Conservation (phyloP, 805 yeast species). For the Lipomyces starkeyi region DNA sequence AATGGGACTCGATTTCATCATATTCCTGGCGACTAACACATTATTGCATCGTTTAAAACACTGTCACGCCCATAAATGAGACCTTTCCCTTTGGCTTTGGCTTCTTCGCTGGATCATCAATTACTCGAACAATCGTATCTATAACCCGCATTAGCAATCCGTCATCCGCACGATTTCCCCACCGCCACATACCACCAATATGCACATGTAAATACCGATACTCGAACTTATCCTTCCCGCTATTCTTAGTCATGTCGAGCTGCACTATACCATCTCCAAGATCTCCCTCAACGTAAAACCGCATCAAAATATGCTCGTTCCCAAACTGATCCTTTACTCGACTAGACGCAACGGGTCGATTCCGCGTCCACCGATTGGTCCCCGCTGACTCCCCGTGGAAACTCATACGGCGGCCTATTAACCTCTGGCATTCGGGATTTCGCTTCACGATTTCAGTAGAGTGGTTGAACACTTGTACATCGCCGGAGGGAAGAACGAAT, state of each 20-base stretch:
- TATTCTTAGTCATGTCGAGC: conserved; percentile 63
- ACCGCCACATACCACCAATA: conserved; percentile 21
- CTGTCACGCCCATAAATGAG: conserved; percentile 2
- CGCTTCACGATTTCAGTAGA: conserved; percentile 74
- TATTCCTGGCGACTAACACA: neutral
- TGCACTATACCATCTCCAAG: conserved; percentile 66
- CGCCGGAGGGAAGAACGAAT: conserved; percentile 81
- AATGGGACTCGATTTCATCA: neutral
- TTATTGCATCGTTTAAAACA: neutral
- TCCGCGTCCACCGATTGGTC: conserved; percentile 79
- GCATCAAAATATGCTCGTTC: conserved; percentile 74
- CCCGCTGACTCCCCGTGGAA: conserved; percentile 72
- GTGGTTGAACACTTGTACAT: conserved; percentile 80
- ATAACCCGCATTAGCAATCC: neutral
- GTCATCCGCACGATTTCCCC: neutral
- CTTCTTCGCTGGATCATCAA: neutral
- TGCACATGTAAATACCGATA: conserved; percentile 71
- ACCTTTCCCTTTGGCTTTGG: neutral
- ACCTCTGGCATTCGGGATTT: conserved; percentile 60
- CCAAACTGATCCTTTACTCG: conserved; percentile 68
- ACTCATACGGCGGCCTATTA: conserved; percentile 66
- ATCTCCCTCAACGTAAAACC: conserved; percentile 76
- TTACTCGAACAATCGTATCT: neutral
- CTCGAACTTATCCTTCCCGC: conserved; percentile 59
- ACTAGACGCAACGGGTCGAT: conserved; percentile 69